phyloP scores from a whole-genome alignment of 768 basidiomycete genomes.

The Brasilioporus rufonigricans region DNA sequence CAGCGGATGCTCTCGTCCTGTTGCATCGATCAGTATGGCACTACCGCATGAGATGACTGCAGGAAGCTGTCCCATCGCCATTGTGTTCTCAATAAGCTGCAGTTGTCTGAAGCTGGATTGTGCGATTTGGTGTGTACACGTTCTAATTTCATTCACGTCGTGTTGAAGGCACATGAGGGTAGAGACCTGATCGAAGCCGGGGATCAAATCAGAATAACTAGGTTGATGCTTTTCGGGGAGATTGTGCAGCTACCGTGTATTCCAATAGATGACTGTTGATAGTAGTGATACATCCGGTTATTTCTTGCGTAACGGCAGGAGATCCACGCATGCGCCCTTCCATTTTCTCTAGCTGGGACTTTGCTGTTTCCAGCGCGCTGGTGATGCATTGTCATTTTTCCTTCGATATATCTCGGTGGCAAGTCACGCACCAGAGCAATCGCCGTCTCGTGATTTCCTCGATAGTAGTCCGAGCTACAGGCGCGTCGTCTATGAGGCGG shows the following conservation, averaged over 20 bases:
- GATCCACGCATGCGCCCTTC: not conserved
- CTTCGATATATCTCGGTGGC: not conserved
- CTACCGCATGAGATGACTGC: not conserved
- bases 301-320: slow-evolving; percentile 2
- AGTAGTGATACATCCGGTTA: not conserved
- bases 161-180: slow-evolving; percentile 2
- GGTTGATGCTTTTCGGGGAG: no score
- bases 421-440: not conserved
- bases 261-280: not conserved
- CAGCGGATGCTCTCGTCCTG: not conserved
- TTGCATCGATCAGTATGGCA: slow-evolving; percentile 1
- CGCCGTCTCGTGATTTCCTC: not conserved
- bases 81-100: not conserved
- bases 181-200: not conserved
- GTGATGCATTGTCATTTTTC: not conserved
- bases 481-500: not conserved
- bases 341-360: not conserved
- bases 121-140: not conserved
- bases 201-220: not conserved
- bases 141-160: not conserved
- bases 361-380: not conserved
- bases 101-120: not conserved
- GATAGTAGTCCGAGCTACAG: not conserved
- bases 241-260: slow-evolving; percentile 8
- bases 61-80: not conserved